Evolutionary conservation across 108 stramenopile genomes (phyloP), one percentile per base, ranked within the genome.

Genomic region (Conticribra guillardii): DNA sequence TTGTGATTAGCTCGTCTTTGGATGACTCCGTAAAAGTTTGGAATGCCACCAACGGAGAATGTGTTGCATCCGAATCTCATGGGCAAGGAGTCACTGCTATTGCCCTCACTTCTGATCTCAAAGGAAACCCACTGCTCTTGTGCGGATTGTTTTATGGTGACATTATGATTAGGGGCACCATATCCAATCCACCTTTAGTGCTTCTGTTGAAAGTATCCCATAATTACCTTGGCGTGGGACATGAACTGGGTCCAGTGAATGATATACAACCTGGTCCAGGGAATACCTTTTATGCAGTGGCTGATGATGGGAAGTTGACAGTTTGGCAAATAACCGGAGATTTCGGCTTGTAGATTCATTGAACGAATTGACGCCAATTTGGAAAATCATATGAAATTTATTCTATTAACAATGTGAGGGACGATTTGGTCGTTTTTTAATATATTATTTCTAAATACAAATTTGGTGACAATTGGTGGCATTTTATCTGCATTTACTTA

Each of bases 11-110:
- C 63, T 84, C 86, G 22, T 82, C 82, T 14, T 68, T 95, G 34
- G 93, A 95, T 67, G 88, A 91, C 54, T 84, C 86, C 17, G 82
- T 95, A 54, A 89, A 88, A 81, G 93, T 88, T 4, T 95, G 90
- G 90, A 90, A 92, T 66, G 84, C 85, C 1, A 66, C 69, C 2
- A 90, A 89, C 30, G 93, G 91, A n/a, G 75, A 87, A 30, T 90
- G 89, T 54, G 89, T 95, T 1, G 84, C 80, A 44, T 89, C 82
- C 37, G 90, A 91, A 71, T 32, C 27, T 17, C 87, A 92, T 65
- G 87, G 84, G n/a, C 87, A 89, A 67, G 90, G 93, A 14, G 86
- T 95, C 8, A 82, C 87, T 4, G 61, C 73, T 7, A 95, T 95
- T 76, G 74, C 88, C 54, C 80, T 92, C 56, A 85, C 85, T 0